phyloP scores from a whole-genome alignment of 2,329 filamentous ascomycete species.

The Ceratocystis cubensis region DNA sequence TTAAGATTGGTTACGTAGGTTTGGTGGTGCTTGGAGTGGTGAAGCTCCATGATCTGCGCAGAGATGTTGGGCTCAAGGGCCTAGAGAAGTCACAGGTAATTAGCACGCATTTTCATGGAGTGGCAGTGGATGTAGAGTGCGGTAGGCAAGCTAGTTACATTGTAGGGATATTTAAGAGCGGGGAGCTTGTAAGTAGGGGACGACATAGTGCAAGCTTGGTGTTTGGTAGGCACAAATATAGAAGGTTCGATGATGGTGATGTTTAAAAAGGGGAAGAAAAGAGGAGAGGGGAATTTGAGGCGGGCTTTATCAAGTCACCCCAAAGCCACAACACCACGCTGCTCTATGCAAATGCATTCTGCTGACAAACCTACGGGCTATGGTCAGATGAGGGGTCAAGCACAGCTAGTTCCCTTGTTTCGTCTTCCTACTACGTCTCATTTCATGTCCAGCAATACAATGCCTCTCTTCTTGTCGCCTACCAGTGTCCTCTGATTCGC shows the following conservation, averaged over 20 bases:
- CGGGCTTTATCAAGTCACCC: not conserved
- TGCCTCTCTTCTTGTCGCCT: not conserved
- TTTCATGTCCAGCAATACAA: not conserved
- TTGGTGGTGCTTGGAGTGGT: slow-evolving; percentile 69
- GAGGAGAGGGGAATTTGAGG: not conserved
- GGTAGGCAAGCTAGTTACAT: slow-evolving; percentile 39
- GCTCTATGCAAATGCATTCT: not conserved
- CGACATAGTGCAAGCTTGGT: slow-evolving; percentile 6
- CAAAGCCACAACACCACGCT: not conserved
- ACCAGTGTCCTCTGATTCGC: not conserved
- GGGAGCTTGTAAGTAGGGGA: slow-evolving; percentile 45
- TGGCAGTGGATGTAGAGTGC: not conserved
- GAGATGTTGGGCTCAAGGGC: slow-evolving; percentile 64
- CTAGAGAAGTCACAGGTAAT: slow-evolving; percentile 28
- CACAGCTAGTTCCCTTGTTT: not conserved
- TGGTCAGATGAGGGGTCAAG: not conserved
- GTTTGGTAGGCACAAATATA: not conserved
- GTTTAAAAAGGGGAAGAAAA: not conserved
- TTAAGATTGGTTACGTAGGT: slow-evolving; percentile 69
- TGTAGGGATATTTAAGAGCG: slow-evolving; percentile 53
- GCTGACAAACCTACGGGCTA: slow-evolving; percentile 9
- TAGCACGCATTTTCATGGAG: not conserved
- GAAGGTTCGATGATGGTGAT: not conserved
- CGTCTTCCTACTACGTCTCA: not conserved
- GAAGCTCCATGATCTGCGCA: slow-evolving; percentile 66